Percentiles rank a stretch among this genome's conserved stretches.
Evolutionary conservation across 2,329 filamentous ascomycete genomes (phyloP).

Genomic region (Botryotinia convoluta): DNA sequence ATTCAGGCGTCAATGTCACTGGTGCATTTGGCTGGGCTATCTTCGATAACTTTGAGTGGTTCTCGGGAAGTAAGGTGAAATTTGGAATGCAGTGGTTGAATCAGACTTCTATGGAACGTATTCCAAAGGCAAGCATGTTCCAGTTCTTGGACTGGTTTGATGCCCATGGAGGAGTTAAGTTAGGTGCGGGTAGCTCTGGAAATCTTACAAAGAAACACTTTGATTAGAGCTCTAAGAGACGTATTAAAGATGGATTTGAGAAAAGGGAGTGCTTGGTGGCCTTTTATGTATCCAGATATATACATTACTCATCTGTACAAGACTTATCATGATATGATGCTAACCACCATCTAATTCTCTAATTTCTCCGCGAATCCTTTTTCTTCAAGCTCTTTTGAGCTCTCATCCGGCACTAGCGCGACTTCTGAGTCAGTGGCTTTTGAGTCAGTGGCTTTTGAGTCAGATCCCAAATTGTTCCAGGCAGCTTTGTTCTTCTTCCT

Average conservation of each 20-base stretch:
- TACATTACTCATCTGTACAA: background rate
- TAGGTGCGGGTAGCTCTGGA: background rate
- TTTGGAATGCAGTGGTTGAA: conserved; percentile 39
- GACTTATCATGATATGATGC: background rate
- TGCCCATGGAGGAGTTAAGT: conserved; percentile 26
- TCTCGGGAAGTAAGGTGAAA: conserved; percentile 38
- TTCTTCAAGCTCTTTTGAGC: conserved; percentile 50
- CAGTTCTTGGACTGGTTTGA: conserved; percentile 35
- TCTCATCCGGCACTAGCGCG: conserved; percentile 49
- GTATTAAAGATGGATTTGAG: background rate
- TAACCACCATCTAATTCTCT: conserved; percentile 7
- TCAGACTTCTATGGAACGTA: conserved; percentile 36
- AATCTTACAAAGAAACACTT: conserved; percentile 11
- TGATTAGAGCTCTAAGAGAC: background rate
- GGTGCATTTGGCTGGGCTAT: conserved; percentile 88
- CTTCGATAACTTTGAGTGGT: conserved; percentile 57
- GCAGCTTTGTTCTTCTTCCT: conserved; percentile 65
- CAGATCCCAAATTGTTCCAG: conserved; percentile 53
- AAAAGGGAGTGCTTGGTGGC: background rate
- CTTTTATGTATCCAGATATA: background rate
- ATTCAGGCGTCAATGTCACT: conserved; percentile 62
- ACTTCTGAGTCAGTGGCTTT: conserved; percentile 21
- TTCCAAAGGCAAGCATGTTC: conserved; percentile 37
- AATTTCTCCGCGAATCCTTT: conserved; percentile 53
- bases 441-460: conserved; percentile 28